These are phyloP conservation scores for Phlyctochytrium bullatum DNA, from an alignment of 192 early-diverging fungal species.

Conservation along the genomic window DNA sequence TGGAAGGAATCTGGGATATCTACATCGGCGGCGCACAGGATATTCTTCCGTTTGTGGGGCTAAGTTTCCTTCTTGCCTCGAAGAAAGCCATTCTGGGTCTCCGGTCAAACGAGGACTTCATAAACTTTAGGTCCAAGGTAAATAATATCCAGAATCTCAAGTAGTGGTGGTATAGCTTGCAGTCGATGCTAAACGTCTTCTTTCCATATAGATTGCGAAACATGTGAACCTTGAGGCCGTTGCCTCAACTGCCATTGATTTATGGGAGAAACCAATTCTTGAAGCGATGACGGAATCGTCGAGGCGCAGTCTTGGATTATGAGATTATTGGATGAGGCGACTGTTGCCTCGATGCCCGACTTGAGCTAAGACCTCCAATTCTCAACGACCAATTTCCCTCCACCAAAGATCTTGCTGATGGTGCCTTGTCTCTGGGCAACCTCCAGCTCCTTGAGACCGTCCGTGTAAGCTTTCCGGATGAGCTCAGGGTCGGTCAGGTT, in stretches of 20 bases:
- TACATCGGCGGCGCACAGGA: slow-evolving; percentile 35
- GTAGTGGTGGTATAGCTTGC: no score
- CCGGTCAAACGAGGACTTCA: slow-evolving; percentile 21
- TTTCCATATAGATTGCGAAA: slow-evolving; percentile 27
- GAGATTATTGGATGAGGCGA: no score
- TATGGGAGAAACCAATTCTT: slow-evolving; percentile 38
- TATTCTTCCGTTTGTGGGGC: slow-evolving; percentile 38
- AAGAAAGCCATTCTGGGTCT: slow-evolving; percentile 29
- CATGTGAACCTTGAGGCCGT: slow-evolving; percentile 43
- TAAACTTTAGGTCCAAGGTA: slow-evolving; percentile 30
- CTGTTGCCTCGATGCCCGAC: no score
- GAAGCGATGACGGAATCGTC: background rate
- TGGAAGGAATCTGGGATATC: slow-evolving; percentile 48
- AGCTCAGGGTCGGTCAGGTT: slow-evolving; percentile 52
- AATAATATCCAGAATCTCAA: no score
- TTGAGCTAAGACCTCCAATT: background rate
- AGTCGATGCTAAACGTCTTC: background rate
- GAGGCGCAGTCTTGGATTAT: background rate
- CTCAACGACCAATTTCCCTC: slow-evolving; percentile 72
- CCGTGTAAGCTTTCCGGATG: slow-evolving; percentile 51
- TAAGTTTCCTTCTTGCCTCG: slow-evolving; percentile 34
- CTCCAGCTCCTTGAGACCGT: slow-evolving; percentile 66
- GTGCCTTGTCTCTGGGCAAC: slow-evolving; percentile 74
- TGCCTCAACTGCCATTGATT: slow-evolving; percentile 35
- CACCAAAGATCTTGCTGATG: slow-evolving; percentile 71